Conservation (phyloP, 2,329 filamentous ascomycete species). For the Pseudogymnoascus sp. region DNA sequence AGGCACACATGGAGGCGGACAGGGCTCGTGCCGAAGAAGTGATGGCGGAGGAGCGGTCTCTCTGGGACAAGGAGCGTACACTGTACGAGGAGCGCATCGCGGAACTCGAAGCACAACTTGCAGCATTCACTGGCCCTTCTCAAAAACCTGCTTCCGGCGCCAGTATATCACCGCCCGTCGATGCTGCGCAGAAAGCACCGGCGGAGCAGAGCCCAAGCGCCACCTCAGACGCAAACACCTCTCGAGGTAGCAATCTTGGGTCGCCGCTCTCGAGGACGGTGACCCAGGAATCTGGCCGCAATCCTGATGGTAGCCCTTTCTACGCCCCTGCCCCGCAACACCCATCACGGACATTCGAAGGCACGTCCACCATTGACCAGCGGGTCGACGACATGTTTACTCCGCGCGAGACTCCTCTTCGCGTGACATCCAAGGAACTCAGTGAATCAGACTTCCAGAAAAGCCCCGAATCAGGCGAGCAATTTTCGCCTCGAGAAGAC, state of each 20-base stretch:
- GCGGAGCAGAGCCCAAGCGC: background rate
- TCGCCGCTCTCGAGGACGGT: constrained; percentile 11
- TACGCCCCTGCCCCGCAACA: constrained; percentile 28
- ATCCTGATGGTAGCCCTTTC: constrained; percentile 27
- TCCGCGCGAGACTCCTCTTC: constrained; percentile 21
- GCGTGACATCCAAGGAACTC: constrained; percentile 25
- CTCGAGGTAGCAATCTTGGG: background rate
- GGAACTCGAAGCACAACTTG: constrained; percentile 21
- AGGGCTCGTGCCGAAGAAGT: constrained; percentile 24
- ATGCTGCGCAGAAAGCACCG: background rate
- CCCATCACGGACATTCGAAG: constrained; percentile 24
- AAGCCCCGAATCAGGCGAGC: constrained; percentile 5
- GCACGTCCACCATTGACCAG: constrained; percentile 16
- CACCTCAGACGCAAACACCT: background rate
- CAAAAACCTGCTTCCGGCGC: background rate
- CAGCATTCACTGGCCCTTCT: constrained; percentile 7
- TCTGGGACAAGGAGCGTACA: constrained; percentile 27
- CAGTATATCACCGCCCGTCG: background rate
- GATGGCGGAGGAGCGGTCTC: constrained; percentile 25
- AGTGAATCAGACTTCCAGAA: constrained; percentile 24
- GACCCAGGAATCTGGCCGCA: constrained; percentile 28
- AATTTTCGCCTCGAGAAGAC: constrained; percentile 16
- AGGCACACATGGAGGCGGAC: constrained; percentile 26
- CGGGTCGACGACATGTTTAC: constrained; percentile 23
- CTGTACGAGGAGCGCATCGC: constrained; percentile 21